A percentile compares a stretch with the other conserved stretches of the same genome.
Evolutionary conservation across 2,329 filamentous ascomycete genomes (phyloP).

Genomic region (Fusarium sarcochroum): DNA sequence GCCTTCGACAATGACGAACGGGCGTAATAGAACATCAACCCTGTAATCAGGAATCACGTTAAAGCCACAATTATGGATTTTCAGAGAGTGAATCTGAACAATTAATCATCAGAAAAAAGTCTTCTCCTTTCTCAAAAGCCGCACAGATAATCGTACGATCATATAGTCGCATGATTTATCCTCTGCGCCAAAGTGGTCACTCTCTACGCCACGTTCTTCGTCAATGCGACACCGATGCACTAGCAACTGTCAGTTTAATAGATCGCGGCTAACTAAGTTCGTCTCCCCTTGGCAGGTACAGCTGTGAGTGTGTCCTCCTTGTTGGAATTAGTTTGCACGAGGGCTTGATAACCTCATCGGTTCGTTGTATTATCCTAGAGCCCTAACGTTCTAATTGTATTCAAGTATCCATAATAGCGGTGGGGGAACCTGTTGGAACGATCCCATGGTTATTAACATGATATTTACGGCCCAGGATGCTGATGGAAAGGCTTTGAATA

Average conservation of each 20-base stretch:
- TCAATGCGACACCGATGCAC: background rate
- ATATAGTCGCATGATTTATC: conserved; percentile 11
- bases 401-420: too few relatives aligned
- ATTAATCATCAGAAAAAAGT: too few relatives aligned
- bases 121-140: too few relatives aligned
- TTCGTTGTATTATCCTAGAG: too few relatives aligned
- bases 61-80: too few relatives aligned
- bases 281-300: background rate
- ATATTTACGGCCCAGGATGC: too few relatives aligned
- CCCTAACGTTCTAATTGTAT: too few relatives aligned
- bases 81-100: too few relatives aligned
- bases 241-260: background rate
- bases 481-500: too few relatives aligned
- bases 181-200: conserved; percentile 1
- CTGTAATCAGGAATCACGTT: background rate
- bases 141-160: background rate
- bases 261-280: background rate
- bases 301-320: too few relatives aligned
- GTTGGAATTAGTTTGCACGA: background rate
- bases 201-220: background rate
- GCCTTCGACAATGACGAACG: background rate
- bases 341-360: background rate
- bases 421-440: too few relatives aligned
- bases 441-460: too few relatives aligned
- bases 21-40: background rate